Percentiles rank a stretch among this genome's conserved stretches.
Conservation (phyloP, 805 yeast species). For the Candida nanaspora region DNA sequence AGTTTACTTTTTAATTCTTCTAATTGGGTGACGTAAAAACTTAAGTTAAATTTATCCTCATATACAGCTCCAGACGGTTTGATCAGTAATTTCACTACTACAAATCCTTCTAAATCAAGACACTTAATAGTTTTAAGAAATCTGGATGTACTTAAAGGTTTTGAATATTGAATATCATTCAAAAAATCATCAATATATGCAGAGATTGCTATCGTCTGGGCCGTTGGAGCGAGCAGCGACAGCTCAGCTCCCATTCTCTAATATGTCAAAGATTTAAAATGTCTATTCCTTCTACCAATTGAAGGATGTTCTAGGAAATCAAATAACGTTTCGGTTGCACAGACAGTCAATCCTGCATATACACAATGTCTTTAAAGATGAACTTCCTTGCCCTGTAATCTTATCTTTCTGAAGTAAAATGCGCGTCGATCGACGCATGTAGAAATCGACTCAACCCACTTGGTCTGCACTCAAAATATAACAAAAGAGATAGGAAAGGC, state of each 20-base stretch:
- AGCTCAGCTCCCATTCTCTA: constrained; percentile 77
- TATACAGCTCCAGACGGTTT: constrained; percentile 42
- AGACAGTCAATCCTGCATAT: too few relatives aligned
- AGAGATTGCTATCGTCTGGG: constrained; percentile 85
- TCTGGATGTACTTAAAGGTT: constrained; percentile 71
- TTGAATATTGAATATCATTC: constrained; percentile 65
- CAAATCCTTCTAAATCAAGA: constrained; percentile 61
- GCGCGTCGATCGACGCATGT: too few relatives aligned
- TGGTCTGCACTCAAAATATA: too few relatives aligned
- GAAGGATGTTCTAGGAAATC: too few relatives aligned
- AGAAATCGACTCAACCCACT: too few relatives aligned
- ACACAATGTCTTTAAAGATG: too few relatives aligned
- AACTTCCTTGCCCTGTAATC: too few relatives aligned
- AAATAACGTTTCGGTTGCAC: too few relatives aligned
- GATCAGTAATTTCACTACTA: constrained; percentile 74
- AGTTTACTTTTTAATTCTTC: constrained; percentile 33
- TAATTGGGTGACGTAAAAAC: constrained; percentile 18
- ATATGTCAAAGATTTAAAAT: not conserved
- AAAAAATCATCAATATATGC: constrained; percentile 83
- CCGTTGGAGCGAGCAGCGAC: constrained; percentile 81
- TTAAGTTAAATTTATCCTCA: constrained; percentile 12
- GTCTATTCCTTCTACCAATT: too few relatives aligned
- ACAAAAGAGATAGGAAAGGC: too few relatives aligned
- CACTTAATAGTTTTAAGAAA: constrained; percentile 85
- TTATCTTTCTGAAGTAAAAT: too few relatives aligned